phyloP scores from a whole-genome alignment of 805 yeast species.

The Yamadazyma laniorum region DNA sequence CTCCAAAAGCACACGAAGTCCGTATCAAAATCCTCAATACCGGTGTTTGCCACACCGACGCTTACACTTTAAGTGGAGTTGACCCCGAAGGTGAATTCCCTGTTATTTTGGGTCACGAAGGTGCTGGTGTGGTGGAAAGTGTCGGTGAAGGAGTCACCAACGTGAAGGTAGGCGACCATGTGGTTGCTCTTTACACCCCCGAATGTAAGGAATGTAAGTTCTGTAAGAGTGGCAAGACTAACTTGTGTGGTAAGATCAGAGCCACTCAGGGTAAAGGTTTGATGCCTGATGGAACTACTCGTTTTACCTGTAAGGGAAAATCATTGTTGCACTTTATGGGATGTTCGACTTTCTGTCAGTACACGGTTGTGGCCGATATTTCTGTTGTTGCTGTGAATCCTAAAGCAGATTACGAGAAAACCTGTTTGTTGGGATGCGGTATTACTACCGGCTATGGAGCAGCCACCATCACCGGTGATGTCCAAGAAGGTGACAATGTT shows the following conservation, averaged over 20 bases:
- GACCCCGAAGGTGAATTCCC: constrained; percentile 99
- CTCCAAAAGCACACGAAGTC: constrained; percentile 97
- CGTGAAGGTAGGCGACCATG: constrained; percentile 92
- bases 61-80: constrained; percentile 88
- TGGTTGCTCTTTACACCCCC: constrained; percentile 91
- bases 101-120: constrained; percentile 92
- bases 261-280: constrained; percentile 98
- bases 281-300: constrained; percentile 96
- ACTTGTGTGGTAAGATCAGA: constrained; percentile 92
- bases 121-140: constrained; percentile 95
- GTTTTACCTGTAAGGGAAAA: constrained; percentile 87
- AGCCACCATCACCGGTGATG: constrained; percentile 89
- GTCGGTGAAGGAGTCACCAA: constrained; percentile 91
- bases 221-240: constrained; percentile 93
- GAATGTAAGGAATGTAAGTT: constrained; percentile 95
- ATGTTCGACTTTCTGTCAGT: constrained; percentile 93
- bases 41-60: constrained; percentile 99
- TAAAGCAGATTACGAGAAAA: constrained; percentile 78
- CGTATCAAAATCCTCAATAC: constrained; percentile 84
- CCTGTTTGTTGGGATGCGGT: constrained; percentile 96
- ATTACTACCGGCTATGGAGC: constrained; percentile 99
- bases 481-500: constrained; percentile 86
- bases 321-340: constrained; percentile 94
- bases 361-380: constrained; percentile 97
- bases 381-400: constrained; percentile 91